These are phyloP conservation scores for Starmerella stigmatis DNA, from an alignment of 805 yeast genomes.

Conservation along the genomic window DNA sequence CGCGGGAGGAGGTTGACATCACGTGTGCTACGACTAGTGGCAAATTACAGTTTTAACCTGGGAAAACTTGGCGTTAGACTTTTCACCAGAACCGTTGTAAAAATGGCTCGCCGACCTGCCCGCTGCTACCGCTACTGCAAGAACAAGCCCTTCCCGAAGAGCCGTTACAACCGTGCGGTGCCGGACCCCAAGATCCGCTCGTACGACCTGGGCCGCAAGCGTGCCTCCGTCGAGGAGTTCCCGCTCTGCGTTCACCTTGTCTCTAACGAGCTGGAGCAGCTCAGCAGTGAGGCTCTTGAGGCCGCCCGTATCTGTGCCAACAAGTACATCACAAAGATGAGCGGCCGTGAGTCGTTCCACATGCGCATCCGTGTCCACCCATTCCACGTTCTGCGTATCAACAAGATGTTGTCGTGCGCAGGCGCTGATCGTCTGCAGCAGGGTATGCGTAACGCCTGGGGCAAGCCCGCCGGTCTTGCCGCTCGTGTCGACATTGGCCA, in stretches of 20 bases:
- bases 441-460: constrained; percentile 99
- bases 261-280: constrained; percentile 98
- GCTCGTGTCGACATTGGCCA: constrained; percentile 99
- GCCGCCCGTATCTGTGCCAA: constrained; percentile 99
- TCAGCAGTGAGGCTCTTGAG: constrained; percentile 98
- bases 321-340: constrained; percentile 95
- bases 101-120: constrained; percentile 99
- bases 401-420: constrained; percentile 99
- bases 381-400: constrained; percentile 99
- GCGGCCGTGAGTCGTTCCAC: constrained; percentile 99
- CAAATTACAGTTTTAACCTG: constrained; percentile 1
- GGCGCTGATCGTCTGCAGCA: constrained; percentile 99
- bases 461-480: constrained; percentile 99
- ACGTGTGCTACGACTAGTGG: constrained; percentile 6
- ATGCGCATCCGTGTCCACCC: constrained; percentile 99
- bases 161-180: constrained; percentile 99
- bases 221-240: constrained; percentile 98
- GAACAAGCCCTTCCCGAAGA: constrained; percentile 99
- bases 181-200: constrained; percentile 99
- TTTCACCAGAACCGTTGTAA: constrained; percentile 25
- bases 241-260: constrained; percentile 99
- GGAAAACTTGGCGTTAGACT: constrained; percentile 1
- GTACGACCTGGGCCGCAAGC: constrained; percentile 99
- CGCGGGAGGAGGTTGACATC: background rate
- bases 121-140: constrained; percentile 99